Conservation (phyloP, 2,329 filamentous ascomycete species). For the Penicillium janthinellum region DNA sequence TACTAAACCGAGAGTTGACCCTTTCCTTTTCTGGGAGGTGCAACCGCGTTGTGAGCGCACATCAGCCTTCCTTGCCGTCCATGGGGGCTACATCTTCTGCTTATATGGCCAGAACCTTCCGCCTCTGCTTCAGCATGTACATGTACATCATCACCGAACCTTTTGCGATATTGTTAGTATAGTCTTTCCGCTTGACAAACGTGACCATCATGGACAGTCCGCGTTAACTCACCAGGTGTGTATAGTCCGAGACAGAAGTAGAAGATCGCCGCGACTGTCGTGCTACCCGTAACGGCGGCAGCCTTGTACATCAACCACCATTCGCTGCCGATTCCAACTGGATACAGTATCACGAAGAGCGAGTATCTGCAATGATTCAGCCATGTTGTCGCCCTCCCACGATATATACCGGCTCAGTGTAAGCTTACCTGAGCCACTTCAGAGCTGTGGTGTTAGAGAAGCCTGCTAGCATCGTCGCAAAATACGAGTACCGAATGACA, state of each 20-base stretch:
- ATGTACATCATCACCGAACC: constrained; percentile 36
- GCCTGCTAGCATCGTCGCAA: constrained; percentile 25
- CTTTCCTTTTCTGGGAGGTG: too few species aligned
- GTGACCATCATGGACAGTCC: not conserved
- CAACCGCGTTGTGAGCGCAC: too few species aligned
- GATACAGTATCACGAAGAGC: constrained; percentile 32
- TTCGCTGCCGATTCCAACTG: constrained; percentile 32
- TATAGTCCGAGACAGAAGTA: constrained; percentile 33
- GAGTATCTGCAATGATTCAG: constrained; percentile 25
- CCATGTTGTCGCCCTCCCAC: not conserved
- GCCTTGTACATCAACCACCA: constrained; percentile 35
- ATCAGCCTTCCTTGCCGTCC: too few species aligned
- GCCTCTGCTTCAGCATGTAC: constrained; percentile 35
- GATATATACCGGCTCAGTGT: not conserved
- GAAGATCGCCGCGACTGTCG: constrained; percentile 20
- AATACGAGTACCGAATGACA: constrained; percentile 31
- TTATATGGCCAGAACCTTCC: constrained; percentile 20
- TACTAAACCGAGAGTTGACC: too few species aligned
- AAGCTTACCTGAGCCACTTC: constrained; percentile 30
- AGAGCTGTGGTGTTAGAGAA: constrained; percentile 14
- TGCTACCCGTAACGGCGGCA: constrained; percentile 12
- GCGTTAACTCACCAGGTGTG: constrained; percentile 27
- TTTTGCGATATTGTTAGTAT: constrained; percentile 4
- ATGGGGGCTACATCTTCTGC: not conserved
- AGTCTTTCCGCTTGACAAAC: not conserved